Conservation (phyloP, 805 yeast species). For the Monosporozyma aerobia region DNA sequence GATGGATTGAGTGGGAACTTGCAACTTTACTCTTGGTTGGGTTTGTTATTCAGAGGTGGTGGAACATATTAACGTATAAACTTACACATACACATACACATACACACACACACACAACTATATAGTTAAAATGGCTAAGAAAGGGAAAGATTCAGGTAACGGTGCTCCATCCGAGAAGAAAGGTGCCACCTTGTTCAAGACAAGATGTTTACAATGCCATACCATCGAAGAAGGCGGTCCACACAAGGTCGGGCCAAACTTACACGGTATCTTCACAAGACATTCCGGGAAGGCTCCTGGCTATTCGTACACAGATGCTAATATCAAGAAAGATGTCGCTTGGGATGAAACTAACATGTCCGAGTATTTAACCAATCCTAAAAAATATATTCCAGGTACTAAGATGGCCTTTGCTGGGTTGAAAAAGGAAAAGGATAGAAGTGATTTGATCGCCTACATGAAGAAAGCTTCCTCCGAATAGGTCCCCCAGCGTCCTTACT, state of each 20-base stretch:
- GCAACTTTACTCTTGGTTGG: no score
- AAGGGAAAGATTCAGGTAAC: neutral
- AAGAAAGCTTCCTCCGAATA: conserved; percentile 31
- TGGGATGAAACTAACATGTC: conserved; percentile 87
- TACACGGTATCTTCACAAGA: conserved; percentile 92
- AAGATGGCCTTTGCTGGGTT: conserved; percentile 99
- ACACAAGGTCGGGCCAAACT: conserved; percentile 98
- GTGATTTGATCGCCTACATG: conserved; percentile 88
- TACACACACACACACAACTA: neutral
- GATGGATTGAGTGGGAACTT: neutral
- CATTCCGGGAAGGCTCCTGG: conserved; percentile 86
- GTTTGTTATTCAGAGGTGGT: no score
- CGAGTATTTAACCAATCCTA: conserved; percentile 97
- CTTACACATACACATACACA: neutral
- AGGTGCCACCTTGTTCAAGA: conserved; percentile 97
- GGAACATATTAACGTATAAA: no score
- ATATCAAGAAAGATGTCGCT: conserved; percentile 85
- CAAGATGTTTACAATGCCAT: conserved; percentile 99
- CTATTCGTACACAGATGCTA: conserved; percentile 95
- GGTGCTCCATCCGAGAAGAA: conserved; percentile 46
- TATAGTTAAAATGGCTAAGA: neutral
- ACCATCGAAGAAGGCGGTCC: conserved; percentile 94
- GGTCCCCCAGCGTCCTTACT: neutral
- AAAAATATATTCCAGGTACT: conserved; percentile 99
- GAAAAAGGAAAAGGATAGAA: conserved; percentile 98